A percentile compares a stretch with the other conserved stretches of the same genome.
phyloP scores from a whole-genome alignment of 2,329 filamentous ascomycete genomes.

The Talaromyces sp. region DNA sequence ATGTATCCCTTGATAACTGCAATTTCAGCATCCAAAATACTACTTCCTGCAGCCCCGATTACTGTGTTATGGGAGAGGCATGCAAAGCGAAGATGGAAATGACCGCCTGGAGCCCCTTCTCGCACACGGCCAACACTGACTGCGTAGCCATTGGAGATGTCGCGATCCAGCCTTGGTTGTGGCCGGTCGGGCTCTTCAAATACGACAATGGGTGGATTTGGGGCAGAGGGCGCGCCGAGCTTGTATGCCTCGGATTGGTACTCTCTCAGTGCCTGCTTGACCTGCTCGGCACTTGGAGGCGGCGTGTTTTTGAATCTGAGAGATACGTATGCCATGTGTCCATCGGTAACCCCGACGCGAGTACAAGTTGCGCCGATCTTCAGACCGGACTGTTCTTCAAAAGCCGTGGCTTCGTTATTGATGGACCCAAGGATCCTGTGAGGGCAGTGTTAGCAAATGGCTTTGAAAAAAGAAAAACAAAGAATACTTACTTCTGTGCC shows the following conservation, averaged over 20 bases:
- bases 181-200: constrained; percentile 87
- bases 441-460: background rate
- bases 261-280: constrained; percentile 70
- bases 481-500: constrained; percentile 62
- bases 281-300: constrained; percentile 66
- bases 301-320: constrained; percentile 73
- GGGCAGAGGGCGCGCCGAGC: constrained; percentile 82
- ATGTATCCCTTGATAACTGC: constrained; percentile 84
- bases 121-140: constrained; percentile 44
- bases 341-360: constrained; percentile 88
- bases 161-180: constrained; percentile 83
- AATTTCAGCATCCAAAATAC: constrained; percentile 89
- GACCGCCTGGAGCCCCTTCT: constrained; percentile 70
- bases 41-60: constrained; percentile 92
- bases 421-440: constrained; percentile 67
- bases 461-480: background rate
- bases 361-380: constrained; percentile 85
- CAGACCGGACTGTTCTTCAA: constrained; percentile 68
- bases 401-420: constrained; percentile 64
- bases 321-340: constrained; percentile 91
- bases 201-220: constrained; percentile 72
- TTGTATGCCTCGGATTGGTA: constrained; percentile 78
- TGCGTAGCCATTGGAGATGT: constrained; percentile 53
- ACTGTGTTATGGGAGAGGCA: constrained; percentile 88
- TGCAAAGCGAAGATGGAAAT: constrained; percentile 94